A percentile compares a stretch with the other conserved stretches of the same genome.
These are phyloP conservation scores for Myrica gale DNA, from an alignment of 306 rosid species.

Conservation along the genomic window DNA sequence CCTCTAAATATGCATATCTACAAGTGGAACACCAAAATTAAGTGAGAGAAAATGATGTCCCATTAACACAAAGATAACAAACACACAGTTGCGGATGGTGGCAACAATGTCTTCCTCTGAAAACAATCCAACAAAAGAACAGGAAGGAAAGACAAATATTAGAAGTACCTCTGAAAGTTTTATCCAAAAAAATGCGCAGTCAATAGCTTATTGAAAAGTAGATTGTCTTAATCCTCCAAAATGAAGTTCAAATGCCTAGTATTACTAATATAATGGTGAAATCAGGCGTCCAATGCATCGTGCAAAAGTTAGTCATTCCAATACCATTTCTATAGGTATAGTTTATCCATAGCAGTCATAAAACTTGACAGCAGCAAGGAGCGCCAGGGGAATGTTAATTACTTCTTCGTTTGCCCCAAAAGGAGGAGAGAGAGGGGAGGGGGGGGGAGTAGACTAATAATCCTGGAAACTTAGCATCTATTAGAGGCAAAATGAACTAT, in stretches of 20 bases:
- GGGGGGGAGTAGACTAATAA: background rate
- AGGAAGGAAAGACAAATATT: background rate
- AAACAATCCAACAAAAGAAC: background rate
- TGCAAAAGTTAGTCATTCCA: too few relatives aligned
- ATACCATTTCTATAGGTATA: background rate
- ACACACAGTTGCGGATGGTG: too few relatives aligned
- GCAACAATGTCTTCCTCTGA: too few relatives aligned
- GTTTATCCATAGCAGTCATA: background rate
- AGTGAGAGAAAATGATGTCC: too few relatives aligned
- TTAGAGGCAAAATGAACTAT: background rate
- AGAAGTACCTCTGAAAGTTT: background rate
- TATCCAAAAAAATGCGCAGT: background rate
- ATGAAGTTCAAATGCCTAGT: background rate
- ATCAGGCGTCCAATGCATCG: too few relatives aligned
- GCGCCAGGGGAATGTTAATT: background rate
- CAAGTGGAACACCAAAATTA: constrained; percentile 15
- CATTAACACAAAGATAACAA: too few relatives aligned
- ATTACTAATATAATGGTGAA: too few relatives aligned
- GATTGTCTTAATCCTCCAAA: background rate
- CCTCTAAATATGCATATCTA: constrained; percentile 88
- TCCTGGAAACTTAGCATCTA: background rate
- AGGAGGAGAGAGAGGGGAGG: background rate
- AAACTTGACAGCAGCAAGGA: background rate
- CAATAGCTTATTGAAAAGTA: background rate
- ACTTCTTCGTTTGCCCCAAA: background rate